phyloP scores from a whole-genome alignment of 441 rosid species.

The Omphalea diandra region DNA sequence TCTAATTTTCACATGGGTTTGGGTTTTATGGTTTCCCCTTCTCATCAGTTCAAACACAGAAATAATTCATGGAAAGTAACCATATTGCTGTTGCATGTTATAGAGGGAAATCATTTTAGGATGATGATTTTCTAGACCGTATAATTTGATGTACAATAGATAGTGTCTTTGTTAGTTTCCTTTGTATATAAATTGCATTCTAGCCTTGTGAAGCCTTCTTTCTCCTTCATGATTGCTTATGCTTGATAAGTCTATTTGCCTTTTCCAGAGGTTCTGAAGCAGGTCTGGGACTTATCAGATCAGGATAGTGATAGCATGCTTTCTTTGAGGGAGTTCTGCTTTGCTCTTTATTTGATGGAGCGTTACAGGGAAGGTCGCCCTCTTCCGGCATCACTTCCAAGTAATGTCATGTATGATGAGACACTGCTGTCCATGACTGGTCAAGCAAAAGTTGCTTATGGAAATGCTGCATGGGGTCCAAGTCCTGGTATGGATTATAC shows the following conservation, averaged over 20 bases:
- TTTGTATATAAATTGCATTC: slow-evolving; percentile 2
- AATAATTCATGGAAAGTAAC: slow-evolving; percentile 8
- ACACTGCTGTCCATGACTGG: slow-evolving; percentile 80
- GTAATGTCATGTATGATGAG: slow-evolving; percentile 79
- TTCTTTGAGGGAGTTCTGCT: slow-evolving; percentile 94
- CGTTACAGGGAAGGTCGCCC: slow-evolving; percentile 87
- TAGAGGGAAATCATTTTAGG: not conserved
- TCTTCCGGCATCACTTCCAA: slow-evolving; percentile 80
- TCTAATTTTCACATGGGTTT: slow-evolving; percentile 10
- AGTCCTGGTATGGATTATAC: slow-evolving; percentile 51
- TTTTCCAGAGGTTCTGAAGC: slow-evolving; percentile 82
- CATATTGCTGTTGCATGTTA: not conserved
- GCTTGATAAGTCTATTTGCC: slow-evolving; percentile 23
- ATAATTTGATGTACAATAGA: not conserved
- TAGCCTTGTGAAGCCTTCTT: slow-evolving; percentile 5
- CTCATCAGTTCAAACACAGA: not conserved
- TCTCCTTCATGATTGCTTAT: slow-evolving; percentile 18
- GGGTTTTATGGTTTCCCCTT: not conserved
- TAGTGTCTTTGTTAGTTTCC: not conserved
- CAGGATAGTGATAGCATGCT: slow-evolving; percentile 97
- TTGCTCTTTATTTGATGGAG: slow-evolving; percentile 95
- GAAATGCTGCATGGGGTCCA: slow-evolving; percentile 77
- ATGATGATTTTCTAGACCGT: not conserved
- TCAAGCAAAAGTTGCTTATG: slow-evolving; percentile 58
- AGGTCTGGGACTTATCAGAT: slow-evolving; percentile 96